These are phyloP conservation scores for Cornus florida DNA, from an alignment of 148 eudicot species.

Conservation along the genomic window DNA sequence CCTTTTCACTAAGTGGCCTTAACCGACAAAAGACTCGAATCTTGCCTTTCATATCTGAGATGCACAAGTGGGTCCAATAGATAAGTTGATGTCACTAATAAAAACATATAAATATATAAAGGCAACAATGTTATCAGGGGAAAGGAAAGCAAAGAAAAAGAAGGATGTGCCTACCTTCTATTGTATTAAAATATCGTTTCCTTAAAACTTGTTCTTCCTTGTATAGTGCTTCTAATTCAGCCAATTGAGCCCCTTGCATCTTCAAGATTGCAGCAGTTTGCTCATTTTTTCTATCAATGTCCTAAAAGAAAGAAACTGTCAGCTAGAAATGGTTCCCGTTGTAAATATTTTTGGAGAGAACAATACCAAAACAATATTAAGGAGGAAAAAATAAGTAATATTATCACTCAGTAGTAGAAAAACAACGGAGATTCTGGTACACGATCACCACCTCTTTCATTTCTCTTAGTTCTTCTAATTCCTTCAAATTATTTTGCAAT, in stretches of 20 bases:
- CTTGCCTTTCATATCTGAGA: slow-evolving; percentile 94
- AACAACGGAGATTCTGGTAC: background rate
- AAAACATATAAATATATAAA: background rate
- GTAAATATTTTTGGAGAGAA: background rate
- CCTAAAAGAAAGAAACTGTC: slow-evolving; percentile 44
- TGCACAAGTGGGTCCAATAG: background rate
- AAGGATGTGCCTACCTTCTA: slow-evolving; percentile 60
- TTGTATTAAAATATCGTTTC: slow-evolving; percentile 84
- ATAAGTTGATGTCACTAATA: background rate
- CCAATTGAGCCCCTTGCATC: slow-evolving; percentile 86
- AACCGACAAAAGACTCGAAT: slow-evolving; percentile 90
- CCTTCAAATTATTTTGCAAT: slow-evolving; percentile 65
- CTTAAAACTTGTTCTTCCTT: slow-evolving; percentile 88
- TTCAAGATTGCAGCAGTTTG: slow-evolving; percentile 92
- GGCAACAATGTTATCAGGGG: background rate
- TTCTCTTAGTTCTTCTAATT: slow-evolving; percentile 86
- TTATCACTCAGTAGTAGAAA: background rate
- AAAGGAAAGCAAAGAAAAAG: background rate
- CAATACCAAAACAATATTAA: background rate
- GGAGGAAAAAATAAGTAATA: background rate
- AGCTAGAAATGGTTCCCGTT: background rate
- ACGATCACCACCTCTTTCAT: slow-evolving; percentile 79
- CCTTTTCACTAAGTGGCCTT: slow-evolving; percentile 84
- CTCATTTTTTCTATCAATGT: slow-evolving; percentile 94
- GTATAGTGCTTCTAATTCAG: slow-evolving; percentile 80